These are phyloP conservation scores for Diaporthe nobilis DNA, from an alignment of 2,329 filamentous ascomycete genomes.

Conservation along the genomic window DNA sequence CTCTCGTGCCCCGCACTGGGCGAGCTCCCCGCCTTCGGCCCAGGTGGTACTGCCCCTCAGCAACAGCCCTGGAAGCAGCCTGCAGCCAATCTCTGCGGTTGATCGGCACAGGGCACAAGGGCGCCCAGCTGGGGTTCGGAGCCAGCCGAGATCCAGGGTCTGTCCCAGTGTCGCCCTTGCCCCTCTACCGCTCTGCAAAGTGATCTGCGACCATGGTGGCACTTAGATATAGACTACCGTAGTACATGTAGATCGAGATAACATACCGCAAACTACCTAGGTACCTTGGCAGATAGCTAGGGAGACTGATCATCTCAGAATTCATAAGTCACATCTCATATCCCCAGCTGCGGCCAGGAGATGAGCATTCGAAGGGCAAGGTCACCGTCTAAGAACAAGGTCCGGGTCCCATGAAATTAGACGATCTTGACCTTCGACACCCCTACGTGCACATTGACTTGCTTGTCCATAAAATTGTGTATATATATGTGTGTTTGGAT, in stretches of 20 bases:
- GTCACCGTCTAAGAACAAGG: neutral
- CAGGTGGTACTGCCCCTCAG: neutral
- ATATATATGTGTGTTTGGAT: neutral
- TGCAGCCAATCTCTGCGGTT: neutral
- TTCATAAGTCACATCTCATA: neutral
- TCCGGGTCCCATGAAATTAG: neutral
- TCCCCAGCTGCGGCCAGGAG: neutral
- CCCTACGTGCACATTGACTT: neutral
- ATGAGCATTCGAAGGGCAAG: neutral
- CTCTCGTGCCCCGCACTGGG: conserved; percentile 12
- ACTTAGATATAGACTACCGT: neutral
- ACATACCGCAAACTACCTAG: neutral
- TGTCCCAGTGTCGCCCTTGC: neutral
- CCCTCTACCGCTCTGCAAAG: neutral
- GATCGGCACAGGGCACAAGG: conserved; percentile 18
- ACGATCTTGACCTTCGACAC: too few species aligned
- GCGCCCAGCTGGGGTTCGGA: neutral
- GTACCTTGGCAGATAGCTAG: too few species aligned
- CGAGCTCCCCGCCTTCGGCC: conserved; percentile 11
- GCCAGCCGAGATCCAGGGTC: conserved; percentile 18
- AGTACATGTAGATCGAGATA: neutral
- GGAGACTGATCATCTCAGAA: neutral
- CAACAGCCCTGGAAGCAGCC: neutral
- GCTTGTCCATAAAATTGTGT: too few species aligned
- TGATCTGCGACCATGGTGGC: neutral